Percentiles rank a stretch among this genome's conserved stretches.
phyloP scores from a whole-genome alignment of 2,329 filamentous ascomycete species.

The Cercospora brassicicola region DNA sequence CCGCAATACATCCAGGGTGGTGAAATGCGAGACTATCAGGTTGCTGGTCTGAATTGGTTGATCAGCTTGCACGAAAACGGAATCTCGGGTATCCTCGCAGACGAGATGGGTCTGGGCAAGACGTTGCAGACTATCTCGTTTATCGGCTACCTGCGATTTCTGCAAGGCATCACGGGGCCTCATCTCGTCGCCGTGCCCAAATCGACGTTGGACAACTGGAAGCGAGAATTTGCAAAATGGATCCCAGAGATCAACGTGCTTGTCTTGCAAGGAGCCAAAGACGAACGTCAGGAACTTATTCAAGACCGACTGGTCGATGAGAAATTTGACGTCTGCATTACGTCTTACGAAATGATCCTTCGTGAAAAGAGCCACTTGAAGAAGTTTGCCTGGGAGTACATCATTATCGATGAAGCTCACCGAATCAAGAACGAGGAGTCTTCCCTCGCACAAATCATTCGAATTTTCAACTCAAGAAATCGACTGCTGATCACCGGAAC shows the following conservation, averaged over 20 bases:
- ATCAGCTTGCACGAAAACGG: conserved; percentile 97
- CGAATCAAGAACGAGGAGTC: conserved; percentile 99
- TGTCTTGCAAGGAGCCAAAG: conserved; percentile 91
- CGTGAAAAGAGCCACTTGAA: conserved; percentile 91
- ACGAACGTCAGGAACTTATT: conserved; percentile 84
- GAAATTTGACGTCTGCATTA: conserved; percentile 96
- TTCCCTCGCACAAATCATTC: conserved; percentile 92
- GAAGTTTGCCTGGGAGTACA: conserved; percentile 99
- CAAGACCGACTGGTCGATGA: conserved; percentile 88
- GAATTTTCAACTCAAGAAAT: conserved; percentile 92
- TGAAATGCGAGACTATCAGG: conserved; percentile 92
- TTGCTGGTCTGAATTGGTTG: conserved; percentile 94
- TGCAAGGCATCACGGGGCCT: conserved; percentile 84
- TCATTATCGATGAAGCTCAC: conserved; percentile 97
- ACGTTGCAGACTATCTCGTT: conserved; percentile 97
- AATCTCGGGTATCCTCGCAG: conserved; percentile 94
- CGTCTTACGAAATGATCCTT: conserved; percentile 98
- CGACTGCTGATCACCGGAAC: conserved; percentile 94
- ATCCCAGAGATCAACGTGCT: conserved; percentile 93
- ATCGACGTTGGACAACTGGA: conserved; percentile 98
- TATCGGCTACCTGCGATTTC: conserved; percentile 87
- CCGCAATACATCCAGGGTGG: conserved; percentile 83
- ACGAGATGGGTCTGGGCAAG: conserved; percentile 98
- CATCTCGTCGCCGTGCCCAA: conserved; percentile 93
- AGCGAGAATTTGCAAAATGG: conserved; percentile 89